Conservation (phyloP, 345 rosid species). For the Arabidopsis arenosa region DNA sequence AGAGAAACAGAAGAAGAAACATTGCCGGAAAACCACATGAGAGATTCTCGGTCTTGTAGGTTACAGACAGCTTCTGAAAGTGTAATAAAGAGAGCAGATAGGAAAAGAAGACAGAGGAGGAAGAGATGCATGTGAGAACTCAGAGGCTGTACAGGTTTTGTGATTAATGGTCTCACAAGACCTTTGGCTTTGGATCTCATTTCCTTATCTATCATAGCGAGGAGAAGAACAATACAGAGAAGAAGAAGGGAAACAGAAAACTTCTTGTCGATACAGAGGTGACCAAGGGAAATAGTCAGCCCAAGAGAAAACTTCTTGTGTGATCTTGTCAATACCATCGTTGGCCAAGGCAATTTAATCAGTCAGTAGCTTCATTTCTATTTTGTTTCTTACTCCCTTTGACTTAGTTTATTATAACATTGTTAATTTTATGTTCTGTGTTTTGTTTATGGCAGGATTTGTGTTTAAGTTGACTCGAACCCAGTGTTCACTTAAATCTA, state of each 20-base stretch:
- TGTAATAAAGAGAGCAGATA: slow-evolving; percentile 20
- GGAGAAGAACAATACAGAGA: neutral
- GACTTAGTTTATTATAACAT: too few relatives aligned
- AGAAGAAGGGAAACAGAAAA: neutral
- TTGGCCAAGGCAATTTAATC: neutral
- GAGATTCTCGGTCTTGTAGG: slow-evolving; percentile 53
- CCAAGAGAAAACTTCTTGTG: neutral
- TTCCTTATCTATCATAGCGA: neutral
- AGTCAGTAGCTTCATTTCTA: neutral
- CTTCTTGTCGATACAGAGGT: neutral
- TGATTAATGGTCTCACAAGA: neutral
- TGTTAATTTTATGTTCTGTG: too few relatives aligned
- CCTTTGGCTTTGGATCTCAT: slow-evolving; percentile 13
- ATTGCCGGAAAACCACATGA: slow-evolving; percentile 50
- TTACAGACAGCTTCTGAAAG: slow-evolving; percentile 48
- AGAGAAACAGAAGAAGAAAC: slow-evolving; percentile 42
- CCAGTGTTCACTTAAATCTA: too few relatives aligned
- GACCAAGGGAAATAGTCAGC: slow-evolving; percentile 4
- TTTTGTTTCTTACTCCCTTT: too few relatives aligned
- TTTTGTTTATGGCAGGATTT: too few relatives aligned
- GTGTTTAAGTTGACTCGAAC: too few relatives aligned
- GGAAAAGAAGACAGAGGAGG: slow-evolving; percentile 31
- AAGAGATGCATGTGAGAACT: slow-evolving; percentile 2
- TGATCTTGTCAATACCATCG: neutral
- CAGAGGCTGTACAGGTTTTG: neutral